Base-by-base conservation (phyloP, 768 basidiomycete genomes). In the Mycena capillaripes region DNA sequence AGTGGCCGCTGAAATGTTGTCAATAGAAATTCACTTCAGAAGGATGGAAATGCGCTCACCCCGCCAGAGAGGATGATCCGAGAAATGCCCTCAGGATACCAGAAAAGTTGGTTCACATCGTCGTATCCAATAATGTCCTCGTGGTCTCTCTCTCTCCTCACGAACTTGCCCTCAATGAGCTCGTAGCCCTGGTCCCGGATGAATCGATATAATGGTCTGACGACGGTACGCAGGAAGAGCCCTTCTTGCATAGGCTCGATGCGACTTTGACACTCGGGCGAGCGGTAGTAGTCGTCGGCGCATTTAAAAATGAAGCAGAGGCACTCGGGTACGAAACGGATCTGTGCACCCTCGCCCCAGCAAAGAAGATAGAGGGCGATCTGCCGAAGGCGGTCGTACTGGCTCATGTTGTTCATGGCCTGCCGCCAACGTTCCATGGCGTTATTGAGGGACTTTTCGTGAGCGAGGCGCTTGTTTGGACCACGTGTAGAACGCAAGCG, bases 241-340 rank as follows among this genome's bases (percentile, higher is more conserved):
- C 97, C 98, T 78, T 98, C 97, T 0, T 95, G 95, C 0, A 98
- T 96, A 0, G 97, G 92, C 63, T 98, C 97, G 52, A 95, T 84
- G 53, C 96, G 87, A 80, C 90, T 95, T 82, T 99, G 98, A 77
- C 98, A 99, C 78, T 99, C 98, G n/a, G 97, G 92, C 4, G 95
- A 96, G 29, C 98, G 97, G 82, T 99, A 99, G 82, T 98, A 99
- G 84, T 99, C 98, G 80, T 99, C 98, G 17, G 98, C 98, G 79
- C 98, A 99, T 84, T 99, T 99, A 93, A 99, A 99, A 83, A 99
- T 98, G 88, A 98, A 99, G 84, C 97, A 98, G 55, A 99, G 85
- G 78, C 96, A 97, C 81, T 99, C 98, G 3, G 98, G 97, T 17
- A 95, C 89, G 82, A 98, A 99, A 17, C 98, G 93, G 46, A 99